Evolutionary conservation across 2,329 filamentous ascomycete genomes (phyloP), one percentile per base, ranked within the genome.

Genomic region (Aspergillus fumigatiaffinis): DNA sequence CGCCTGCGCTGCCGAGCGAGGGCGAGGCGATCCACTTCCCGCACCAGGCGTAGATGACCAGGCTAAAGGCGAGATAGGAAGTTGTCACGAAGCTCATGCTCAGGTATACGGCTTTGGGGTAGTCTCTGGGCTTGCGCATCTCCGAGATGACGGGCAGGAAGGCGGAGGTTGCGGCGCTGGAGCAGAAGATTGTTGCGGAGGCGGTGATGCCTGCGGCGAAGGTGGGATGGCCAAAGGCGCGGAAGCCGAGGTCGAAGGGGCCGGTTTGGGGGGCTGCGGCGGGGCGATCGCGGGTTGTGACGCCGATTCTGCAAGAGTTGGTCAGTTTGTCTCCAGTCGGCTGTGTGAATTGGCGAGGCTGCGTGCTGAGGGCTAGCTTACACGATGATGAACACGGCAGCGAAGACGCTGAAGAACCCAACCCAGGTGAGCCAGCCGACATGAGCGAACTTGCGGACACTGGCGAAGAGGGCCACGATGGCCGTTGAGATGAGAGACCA

Each of bases 101-200:
- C 14, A 80, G 70, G 64, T 80, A 86, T 0, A 87, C 75, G 0
- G 85, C 80, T 68, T 86, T 87, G 58, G 78, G 79, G 69, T 83
- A 88, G 62, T 87, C 82, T 21, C 75, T 76, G 0, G 85, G 85
- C 29, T 79, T 76, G 46, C 74, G 76, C 84, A 88, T 88, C 72
- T 88, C 86, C 0, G 81, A 83, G 53, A 88, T 87, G 57, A 88
- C 83, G 4, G 84, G 84, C 1, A 88, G 72, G 65, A 87, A 88
- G 1, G 83, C 83, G 0, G 80, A 82, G 0, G 84, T 86, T 20
- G 81, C 83, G 0, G 84, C 82, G 6, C 79, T 80, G 2, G 83
- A 84, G 56, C 82, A 80, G 71, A 87, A 85, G 60, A 88, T 86
- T 2, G 82, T 85, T 1, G 78, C 77, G 0, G 80, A 77, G 42